phyloP scores from a whole-genome alignment of 2,329 filamentous ascomycete genomes.

The Sclerotinia trifoliorum region DNA sequence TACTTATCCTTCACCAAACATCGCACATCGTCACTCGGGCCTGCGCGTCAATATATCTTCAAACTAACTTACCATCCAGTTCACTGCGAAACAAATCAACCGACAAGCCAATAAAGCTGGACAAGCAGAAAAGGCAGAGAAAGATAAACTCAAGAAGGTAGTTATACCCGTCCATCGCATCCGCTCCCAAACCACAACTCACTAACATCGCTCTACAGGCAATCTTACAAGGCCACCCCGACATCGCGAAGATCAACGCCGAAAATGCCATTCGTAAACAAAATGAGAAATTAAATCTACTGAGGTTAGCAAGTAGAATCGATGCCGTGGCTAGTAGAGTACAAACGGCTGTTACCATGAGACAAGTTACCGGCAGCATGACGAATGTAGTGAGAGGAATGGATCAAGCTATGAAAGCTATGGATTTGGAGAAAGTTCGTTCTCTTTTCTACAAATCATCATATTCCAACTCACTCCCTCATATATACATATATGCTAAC shows the following conservation, averaged over 20 bases:
- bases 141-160: constrained; percentile 61
- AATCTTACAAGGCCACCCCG: constrained; percentile 57
- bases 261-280: constrained; percentile 63
- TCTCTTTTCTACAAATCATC: neutral
- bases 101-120: constrained; percentile 60
- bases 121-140: constrained; percentile 60
- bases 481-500: constrained; percentile 5
- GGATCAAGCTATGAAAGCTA: constrained; percentile 61
- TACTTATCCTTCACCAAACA: constrained; percentile 24
- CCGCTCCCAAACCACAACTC: neutral
- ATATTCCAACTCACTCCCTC: neutral
- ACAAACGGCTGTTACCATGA: constrained; percentile 64
- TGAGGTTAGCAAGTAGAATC: constrained; percentile 56
- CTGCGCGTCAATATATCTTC: constrained; percentile 12
- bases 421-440: constrained; percentile 61
- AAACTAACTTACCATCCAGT: constrained; percentile 40
- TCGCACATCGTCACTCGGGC: neutral
- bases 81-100: constrained; percentile 63
- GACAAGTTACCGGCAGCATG: constrained; percentile 60
- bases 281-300: constrained; percentile 59
- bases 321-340: constrained; percentile 59
- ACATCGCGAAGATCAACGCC: constrained; percentile 63
- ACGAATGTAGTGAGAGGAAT: constrained; percentile 61
- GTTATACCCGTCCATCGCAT: neutral
- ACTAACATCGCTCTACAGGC: constrained; percentile 43